A percentile compares a stretch with the other conserved stretches of the same genome.
Evolutionary conservation across 345 rosid species (phyloP).

Genomic region (Nephelium lappaceum): DNA sequence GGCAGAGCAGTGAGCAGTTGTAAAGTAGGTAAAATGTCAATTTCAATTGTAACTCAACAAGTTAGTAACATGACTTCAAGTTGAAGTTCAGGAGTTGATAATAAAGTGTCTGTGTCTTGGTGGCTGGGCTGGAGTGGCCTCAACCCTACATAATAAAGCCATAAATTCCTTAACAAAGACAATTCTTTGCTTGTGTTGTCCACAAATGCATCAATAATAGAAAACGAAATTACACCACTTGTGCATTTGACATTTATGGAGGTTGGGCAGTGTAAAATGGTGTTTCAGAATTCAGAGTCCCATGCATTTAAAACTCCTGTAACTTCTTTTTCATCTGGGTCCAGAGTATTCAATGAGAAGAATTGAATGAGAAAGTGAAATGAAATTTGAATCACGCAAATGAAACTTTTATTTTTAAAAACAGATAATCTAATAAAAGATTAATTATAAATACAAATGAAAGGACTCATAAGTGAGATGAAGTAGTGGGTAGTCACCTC

Average conservation of each 20-base stretch:
- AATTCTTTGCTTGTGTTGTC: background rate
- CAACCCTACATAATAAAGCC: background rate
- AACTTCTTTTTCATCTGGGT: background rate
- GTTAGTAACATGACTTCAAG: background rate
- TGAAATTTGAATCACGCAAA: no score
- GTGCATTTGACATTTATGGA: background rate
- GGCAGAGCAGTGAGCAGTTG: background rate
- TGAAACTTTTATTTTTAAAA: no score
- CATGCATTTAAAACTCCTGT: background rate
- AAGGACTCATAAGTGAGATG: no score
- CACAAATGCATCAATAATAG: background rate
- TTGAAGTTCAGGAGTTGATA: background rate
- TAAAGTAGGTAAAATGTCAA: slow-evolving; percentile 18
- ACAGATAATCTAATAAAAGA: no score
- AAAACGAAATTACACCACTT: background rate
- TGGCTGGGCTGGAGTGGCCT: background rate
- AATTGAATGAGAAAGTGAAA: background rate
- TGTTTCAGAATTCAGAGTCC: background rate
- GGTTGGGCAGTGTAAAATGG: background rate
- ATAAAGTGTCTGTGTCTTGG: slow-evolving; percentile 3
- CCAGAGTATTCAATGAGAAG: background rate
- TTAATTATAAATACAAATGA: no score
- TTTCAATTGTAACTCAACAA: background rate
- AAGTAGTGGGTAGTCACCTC: no score
- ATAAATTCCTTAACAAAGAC: background rate